Base-by-base conservation (phyloP, 2,329 filamentous ascomycete genomes). In the Colletotrichum lupini region DNA sequence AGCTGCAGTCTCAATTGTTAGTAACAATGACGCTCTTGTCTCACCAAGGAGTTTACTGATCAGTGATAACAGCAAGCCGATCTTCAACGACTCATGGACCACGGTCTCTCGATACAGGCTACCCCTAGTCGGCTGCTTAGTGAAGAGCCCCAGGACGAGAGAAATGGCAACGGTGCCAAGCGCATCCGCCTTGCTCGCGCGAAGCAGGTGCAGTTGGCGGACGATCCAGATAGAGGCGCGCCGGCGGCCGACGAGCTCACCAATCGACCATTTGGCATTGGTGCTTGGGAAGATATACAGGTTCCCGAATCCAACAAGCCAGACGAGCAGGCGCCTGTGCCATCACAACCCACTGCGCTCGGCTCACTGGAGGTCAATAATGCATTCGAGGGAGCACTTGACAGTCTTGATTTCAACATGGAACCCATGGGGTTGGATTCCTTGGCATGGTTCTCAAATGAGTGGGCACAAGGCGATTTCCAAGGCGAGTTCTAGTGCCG, bases 11-110 rank as follows among this genome's bases (percentile, higher is more conserved):
- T 85, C 85, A 2, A 88, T 81, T 19, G 72, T 74, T 19, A 30
- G 58, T 24, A 22, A 28, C 26, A 1, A 12, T 11, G 11, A 8
- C 56, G 32, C 65, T 58, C 16, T 61, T 49, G 26, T 6, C 61
- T 71, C 78, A 53, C 78, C 60, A 24, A 26, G 12, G 9, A 26
- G 9, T 78, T 8, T 22, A 19, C 28, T 32, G 3, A 49, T 11
- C n/a, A 9, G 16, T 49, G 42, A 22, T 4, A 7, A 9, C 37
- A 74, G 78, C 81, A 81, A 62, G 78, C 83, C 12, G 88, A 90
- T 62, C 80, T 90, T 19, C 87, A 90, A 53, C 87, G 85, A 58
- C 79, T 90, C 32, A 86, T 90, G 42, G 79, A 82, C 22, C 82
- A 85, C 19, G 87, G 87, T 19, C 77, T 87, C 6, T 79, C 76